These are phyloP conservation scores for Coniella vitis DNA, from an alignment of 2,329 filamentous ascomycete genomes.

Conservation along the genomic window DNA sequence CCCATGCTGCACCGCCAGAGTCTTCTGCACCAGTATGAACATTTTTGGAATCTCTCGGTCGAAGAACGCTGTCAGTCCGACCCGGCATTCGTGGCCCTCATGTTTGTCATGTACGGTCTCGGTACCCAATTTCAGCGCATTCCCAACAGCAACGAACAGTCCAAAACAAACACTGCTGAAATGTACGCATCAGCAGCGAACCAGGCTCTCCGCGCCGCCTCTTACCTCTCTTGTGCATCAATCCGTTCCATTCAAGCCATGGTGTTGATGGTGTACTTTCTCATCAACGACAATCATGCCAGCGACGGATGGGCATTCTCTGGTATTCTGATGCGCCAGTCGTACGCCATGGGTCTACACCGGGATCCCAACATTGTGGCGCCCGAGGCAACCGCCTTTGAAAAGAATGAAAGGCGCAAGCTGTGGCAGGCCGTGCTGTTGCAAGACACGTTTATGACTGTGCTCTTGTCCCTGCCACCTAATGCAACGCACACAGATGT, in stretches of 20 bases:
- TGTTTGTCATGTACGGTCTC: conserved; percentile 71
- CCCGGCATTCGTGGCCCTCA: conserved; percentile 62
- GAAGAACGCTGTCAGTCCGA: conserved; percentile 56
- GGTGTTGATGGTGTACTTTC: conserved; percentile 75
- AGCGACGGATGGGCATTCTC: conserved; percentile 79
- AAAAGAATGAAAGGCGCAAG: conserved; percentile 73
- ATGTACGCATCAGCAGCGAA: conserved; percentile 77
- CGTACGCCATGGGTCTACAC: conserved; percentile 76
- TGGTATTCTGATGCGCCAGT: conserved; percentile 68
- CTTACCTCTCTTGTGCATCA: conserved; percentile 69
- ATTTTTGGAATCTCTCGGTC: conserved; percentile 61
- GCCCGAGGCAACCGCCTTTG: conserved; percentile 58
- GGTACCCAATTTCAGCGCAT: conserved; percentile 66
- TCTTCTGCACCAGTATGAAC: conserved; percentile 72
- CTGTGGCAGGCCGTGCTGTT: conserved; percentile 76
- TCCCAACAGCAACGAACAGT: conserved; percentile 38
- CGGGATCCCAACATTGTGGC: conserved; percentile 69
- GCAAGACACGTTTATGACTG: conserved; percentile 76
- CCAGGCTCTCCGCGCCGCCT: conserved; percentile 67
- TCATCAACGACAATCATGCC: conserved; percentile 81
- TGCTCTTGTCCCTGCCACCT: conserved; percentile 69
- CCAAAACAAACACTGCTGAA: conserved; percentile 67
- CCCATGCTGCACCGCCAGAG: conserved; percentile 71
- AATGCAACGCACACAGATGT: conserved; percentile 76
- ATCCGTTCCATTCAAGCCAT: conserved; percentile 70